phyloP scores from a whole-genome alignment of 108 stramenopile genomes.

The Heterococcus sp. region DNA sequence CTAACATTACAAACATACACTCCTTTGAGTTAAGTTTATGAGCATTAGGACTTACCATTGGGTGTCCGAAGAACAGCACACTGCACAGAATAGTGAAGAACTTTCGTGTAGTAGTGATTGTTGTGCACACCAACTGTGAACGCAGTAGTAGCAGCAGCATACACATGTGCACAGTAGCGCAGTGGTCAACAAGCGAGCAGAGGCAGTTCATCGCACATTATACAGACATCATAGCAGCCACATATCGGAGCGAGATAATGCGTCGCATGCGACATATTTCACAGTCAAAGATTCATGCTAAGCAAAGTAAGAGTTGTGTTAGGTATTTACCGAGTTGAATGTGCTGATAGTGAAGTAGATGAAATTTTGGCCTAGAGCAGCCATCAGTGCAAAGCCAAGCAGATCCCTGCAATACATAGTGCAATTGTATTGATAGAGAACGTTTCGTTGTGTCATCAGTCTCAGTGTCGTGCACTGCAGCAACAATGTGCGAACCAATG shows the following conservation, averaged over 20 bases:
- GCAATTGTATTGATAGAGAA: neutral
- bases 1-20: neutral
- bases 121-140: constrained; percentile 68
- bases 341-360: constrained; percentile 97
- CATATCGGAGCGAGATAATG: too few species aligned
- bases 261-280: too few species aligned
- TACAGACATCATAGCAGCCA: too few species aligned
- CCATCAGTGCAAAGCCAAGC: constrained; percentile 13
- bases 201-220: too few species aligned
- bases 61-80: constrained; percentile 83
- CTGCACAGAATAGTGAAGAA: constrained; percentile 90
- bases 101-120: constrained; percentile 97
- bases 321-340: constrained; percentile 74
- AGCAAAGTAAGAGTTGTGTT: too few species aligned
- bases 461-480: neutral
- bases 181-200: too few species aligned
- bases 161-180: too few species aligned
- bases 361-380: constrained; percentile 92
- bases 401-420: neutral
- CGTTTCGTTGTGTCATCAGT: neutral
- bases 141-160: constrained; percentile 45
- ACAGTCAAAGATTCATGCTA: too few species aligned
- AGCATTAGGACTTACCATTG: constrained; percentile 43
- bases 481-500: too few species aligned
- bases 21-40: neutral